Conservation (phyloP, 129 eudicot genomes). For the Helichrysum umbraculigerum region DNA sequence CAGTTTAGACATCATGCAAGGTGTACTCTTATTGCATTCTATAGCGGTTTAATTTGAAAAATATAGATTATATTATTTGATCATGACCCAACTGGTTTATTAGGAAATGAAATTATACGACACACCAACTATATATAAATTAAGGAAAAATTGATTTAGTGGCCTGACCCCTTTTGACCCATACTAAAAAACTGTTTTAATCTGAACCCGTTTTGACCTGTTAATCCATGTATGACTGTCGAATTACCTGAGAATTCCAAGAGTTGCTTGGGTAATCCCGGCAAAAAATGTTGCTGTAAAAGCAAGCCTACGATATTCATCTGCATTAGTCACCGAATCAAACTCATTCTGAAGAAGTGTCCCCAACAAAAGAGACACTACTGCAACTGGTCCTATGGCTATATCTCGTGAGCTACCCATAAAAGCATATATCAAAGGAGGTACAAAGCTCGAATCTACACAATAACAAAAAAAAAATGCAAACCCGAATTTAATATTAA, state of each 20-base stretch:
- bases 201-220: background rate
- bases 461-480: background rate
- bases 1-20: background rate
- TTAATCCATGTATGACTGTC: background rate
- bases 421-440: constrained; percentile 80
- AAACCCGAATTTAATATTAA: constrained; percentile 4
- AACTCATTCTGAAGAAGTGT: constrained; percentile 66
- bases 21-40: background rate
- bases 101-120: background rate
- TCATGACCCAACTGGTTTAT: background rate
- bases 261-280: constrained; percentile 82
- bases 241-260: constrained; percentile 73
- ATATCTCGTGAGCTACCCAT: constrained; percentile 95
- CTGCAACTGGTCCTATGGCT: constrained; percentile 95
- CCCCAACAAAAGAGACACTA: constrained; percentile 77
- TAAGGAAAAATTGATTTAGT: background rate
- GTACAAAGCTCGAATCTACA: constrained; percentile 87
- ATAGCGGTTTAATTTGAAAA: background rate
- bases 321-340: constrained; percentile 49
- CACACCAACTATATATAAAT: background rate
- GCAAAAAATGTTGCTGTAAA: constrained; percentile 94
- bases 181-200: background rate
- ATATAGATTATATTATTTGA: too few relatives aligned
- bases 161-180: background rate
- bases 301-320: constrained; percentile 66